Evolutionary conservation across 352 stramenopile species (phyloP).

Genomic region (Thalassiosira hispida): DNA sequence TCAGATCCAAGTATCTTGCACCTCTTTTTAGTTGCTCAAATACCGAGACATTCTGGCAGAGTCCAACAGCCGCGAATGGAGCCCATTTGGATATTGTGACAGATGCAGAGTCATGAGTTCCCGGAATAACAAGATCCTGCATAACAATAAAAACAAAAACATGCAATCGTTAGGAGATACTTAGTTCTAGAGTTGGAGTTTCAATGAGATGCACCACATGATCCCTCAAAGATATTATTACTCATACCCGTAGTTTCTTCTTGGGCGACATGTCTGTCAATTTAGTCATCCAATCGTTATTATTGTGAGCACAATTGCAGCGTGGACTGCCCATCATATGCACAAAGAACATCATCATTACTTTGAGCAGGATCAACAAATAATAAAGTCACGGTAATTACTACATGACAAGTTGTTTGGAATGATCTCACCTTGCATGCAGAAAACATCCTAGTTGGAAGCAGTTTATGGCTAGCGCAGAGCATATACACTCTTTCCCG

Average conservation of each 20-base stretch:
- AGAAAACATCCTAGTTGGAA: conserved; percentile 30
- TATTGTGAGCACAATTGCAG: conserved; percentile 16
- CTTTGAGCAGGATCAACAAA: not conserved
- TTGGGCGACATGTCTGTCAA: conserved; percentile 43
- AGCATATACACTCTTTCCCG: conserved; percentile 12
- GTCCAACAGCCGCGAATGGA: conserved; percentile 57
- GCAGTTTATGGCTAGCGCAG: conserved; percentile 26
- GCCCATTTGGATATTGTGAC: conserved; percentile 58
- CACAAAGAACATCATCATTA: not conserved
- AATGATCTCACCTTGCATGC: not conserved
- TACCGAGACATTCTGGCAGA: conserved; percentile 67
- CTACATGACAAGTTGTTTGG: not conserved
- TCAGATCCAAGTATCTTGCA: conserved; percentile 66
- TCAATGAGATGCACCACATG: not conserved
- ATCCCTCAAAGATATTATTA: not conserved
- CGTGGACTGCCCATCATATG: not conserved
- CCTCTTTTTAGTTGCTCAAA: conserved; percentile 63
- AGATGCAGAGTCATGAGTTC: conserved; percentile 69
- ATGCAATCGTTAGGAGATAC: not conserved
- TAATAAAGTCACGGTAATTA: not conserved
- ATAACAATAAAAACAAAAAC: not conserved
- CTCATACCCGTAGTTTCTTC: conserved; percentile 40
- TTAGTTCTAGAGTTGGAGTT: not conserved
- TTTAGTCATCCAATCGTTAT: conserved; percentile 72
- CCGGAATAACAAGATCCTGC: conserved; percentile 59